Conservation (phyloP, 371 early-diverging fungal species). For the Sporodiniella umbellata region DNA sequence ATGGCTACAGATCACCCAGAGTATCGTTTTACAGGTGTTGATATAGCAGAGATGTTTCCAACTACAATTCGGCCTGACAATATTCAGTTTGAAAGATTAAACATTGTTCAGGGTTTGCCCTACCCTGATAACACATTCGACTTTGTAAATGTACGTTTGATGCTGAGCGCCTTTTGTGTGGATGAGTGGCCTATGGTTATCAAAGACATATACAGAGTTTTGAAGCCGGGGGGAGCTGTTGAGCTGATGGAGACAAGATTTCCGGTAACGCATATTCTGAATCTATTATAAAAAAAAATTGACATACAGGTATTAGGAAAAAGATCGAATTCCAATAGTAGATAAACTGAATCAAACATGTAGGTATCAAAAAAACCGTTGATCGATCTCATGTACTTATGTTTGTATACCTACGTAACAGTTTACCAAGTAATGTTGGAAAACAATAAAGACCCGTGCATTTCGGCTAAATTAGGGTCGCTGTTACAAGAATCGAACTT, state of each 20-base stretch:
- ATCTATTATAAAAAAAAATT: neutral
- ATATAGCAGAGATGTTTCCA: conserved; percentile 48
- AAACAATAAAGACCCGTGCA: conserved; percentile 33
- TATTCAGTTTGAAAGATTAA: conserved; percentile 32
- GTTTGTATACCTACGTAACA: conserved; percentile 3
- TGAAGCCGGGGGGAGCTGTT: conserved; percentile 45
- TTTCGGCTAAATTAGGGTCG: conserved; percentile 26
- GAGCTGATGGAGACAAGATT: conserved; percentile 44
- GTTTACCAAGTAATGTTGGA: conserved; percentile 28
- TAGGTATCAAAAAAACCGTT: conserved; percentile 1
- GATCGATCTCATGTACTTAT: neutral
- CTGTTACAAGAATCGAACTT: conserved; percentile 22
- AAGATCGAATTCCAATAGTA: conserved; percentile 4
- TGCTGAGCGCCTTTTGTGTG: conserved; percentile 28
- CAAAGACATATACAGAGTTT: conserved; percentile 37
- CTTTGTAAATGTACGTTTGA: conserved; percentile 45
- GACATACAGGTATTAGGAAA: conserved; percentile 8
- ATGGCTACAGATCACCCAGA: conserved; percentile 58
- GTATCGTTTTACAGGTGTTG: conserved; percentile 50
- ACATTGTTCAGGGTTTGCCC: conserved; percentile 40
- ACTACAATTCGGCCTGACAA: conserved; percentile 43
- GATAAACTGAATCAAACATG: conserved; percentile 13
- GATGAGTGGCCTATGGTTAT: conserved; percentile 36
- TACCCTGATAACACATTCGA: conserved; percentile 44
- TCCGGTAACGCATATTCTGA: conserved; percentile 18